Evolutionary conservation across 2,329 filamentous ascomycete genomes (phyloP).

Genomic region (Colletotrichum sp.): DNA sequence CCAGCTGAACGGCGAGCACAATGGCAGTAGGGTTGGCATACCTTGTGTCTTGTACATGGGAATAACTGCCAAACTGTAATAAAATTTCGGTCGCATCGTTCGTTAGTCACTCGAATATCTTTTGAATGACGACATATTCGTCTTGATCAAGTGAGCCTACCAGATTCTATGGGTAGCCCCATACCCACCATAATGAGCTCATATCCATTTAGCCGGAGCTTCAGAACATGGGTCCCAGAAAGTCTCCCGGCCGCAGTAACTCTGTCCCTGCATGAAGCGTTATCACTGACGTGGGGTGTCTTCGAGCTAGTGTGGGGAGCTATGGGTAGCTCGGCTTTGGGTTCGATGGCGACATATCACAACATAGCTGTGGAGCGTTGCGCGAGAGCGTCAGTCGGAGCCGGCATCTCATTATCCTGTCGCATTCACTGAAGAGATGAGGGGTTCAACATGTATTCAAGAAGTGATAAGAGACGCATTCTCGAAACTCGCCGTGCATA

Average conservation of each 20-base stretch:
- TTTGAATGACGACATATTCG: not conserved
- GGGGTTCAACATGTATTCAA: not conserved
- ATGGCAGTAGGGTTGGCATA: not conserved
- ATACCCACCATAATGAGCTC: not conserved
- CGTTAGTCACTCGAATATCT: not conserved
- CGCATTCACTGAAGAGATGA: not conserved
- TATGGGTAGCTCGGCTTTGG: not conserved
- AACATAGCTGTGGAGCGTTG: not conserved
- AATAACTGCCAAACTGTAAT: not conserved
- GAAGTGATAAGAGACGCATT: not conserved
- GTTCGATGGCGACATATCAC: slow-evolving; percentile 18
- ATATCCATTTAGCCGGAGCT: not conserved
- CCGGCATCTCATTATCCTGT: not conserved
- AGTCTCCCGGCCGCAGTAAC: not conserved
- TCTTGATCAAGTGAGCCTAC: not conserved
- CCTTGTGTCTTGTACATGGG: not conserved
- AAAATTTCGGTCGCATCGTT: not conserved
- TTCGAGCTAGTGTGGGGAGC: not conserved
- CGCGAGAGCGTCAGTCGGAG: not conserved
- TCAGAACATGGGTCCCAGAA: not conserved
- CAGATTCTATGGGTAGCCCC: not conserved
- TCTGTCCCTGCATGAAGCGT: not conserved
- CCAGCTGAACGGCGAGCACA: not conserved
- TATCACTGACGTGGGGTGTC: not conserved
- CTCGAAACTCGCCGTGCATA: not conserved